Evolutionary conservation across 768 basidiomycete genomes (phyloP).

Genomic region (Coprinopsis sp.): DNA sequence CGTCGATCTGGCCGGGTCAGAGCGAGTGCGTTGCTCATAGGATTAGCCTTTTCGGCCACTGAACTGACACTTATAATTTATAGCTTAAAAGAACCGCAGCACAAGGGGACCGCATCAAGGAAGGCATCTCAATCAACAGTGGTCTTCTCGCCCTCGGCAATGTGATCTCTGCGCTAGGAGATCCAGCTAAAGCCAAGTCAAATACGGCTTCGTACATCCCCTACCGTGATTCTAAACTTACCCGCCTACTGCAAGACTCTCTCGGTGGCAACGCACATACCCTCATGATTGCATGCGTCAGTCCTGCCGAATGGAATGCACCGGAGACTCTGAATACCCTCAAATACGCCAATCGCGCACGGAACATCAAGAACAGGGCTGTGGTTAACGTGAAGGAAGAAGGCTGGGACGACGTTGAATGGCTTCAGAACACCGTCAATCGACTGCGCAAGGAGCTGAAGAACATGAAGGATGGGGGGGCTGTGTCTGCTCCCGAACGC

Average conservation of each 20-base stretch:
- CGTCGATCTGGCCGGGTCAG: conserved; percentile 95
- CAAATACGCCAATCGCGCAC: conserved; percentile 95
- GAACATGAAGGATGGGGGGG: conserved; percentile 48
- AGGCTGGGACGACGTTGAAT: conserved; percentile 98
- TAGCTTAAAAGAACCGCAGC: conserved; percentile 96
- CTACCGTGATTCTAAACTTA: conserved; percentile 98
- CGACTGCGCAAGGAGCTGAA: conserved; percentile 88
- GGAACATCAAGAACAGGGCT: conserved; percentile 95
- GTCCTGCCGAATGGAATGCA: conserved; percentile 92
- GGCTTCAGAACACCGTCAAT: conserved; percentile 83
- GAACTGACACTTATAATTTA: conserved; percentile 15
- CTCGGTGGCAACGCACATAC: conserved; percentile 97
- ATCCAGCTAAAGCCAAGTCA: conserved; percentile 82
- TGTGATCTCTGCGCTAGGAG: conserved; percentile 96
- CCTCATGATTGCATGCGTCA: conserved; percentile 98
- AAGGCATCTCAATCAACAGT: conserved; percentile 98
- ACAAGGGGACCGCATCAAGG: conserved; percentile 93
- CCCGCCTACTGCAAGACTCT: conserved; percentile 92
- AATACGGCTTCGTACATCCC: conserved; percentile 87
- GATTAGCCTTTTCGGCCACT: conserved; percentile 4
- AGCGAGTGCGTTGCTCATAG: conserved; percentile 59
- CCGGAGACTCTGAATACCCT: conserved; percentile 92
- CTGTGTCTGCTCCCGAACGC: conserved; percentile 26
- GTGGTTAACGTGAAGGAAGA: conserved; percentile 92
- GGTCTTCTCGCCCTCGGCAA: conserved; percentile 95